A percentile compares a stretch with the other conserved stretches of the same genome.
These are phyloP conservation scores for Aspergillus nomiae DNA, from an alignment of 2,329 filamentous ascomycete species.

Conservation along the genomic window DNA sequence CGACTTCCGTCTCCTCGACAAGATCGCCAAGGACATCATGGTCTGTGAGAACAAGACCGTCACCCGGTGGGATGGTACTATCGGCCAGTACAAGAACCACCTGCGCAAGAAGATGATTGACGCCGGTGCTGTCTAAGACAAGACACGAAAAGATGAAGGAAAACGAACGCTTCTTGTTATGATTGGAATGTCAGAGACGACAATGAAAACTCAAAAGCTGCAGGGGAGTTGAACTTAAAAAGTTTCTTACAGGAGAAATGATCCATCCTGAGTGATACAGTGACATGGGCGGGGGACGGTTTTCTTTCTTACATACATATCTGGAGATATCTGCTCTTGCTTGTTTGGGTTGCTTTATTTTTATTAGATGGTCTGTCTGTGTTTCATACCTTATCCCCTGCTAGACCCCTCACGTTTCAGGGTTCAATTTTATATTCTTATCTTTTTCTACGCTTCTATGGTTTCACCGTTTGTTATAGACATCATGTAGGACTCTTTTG, in stretches of 20 bases:
- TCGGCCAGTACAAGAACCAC: constrained; percentile 97
- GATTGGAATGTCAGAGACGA: constrained; percentile 37
- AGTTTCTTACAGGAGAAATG: constrained; percentile 26
- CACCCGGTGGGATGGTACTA: constrained; percentile 81
- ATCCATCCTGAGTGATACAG: constrained; percentile 22
- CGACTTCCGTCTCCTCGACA: constrained; percentile 98
- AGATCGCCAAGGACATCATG: constrained; percentile 99
- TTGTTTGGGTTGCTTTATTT: constrained; percentile 20
- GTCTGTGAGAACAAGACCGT: constrained; percentile 99
- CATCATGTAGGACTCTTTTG: not conserved
- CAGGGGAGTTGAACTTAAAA: constrained; percentile 17
- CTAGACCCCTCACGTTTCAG: constrained; percentile 23
- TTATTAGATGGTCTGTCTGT: constrained; percentile 27
- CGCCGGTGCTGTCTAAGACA: constrained; percentile 75
- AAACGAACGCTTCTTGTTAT: constrained; percentile 21
- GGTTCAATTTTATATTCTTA: constrained; percentile 21
- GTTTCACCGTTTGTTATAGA: constrained; percentile 10
- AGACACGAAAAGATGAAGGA: not conserved
- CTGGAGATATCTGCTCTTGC: constrained; percentile 24
- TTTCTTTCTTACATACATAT: constrained; percentile 16
- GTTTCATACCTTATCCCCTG: constrained; percentile 25
- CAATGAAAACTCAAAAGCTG: constrained; percentile 19
- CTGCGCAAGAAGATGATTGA: constrained; percentile 98
- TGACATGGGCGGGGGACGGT: constrained; percentile 5
- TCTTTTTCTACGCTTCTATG: not conserved